phyloP scores from a whole-genome alignment of 176 grass and related monocot genomes.

The Tillandsia fasciculata region DNA sequence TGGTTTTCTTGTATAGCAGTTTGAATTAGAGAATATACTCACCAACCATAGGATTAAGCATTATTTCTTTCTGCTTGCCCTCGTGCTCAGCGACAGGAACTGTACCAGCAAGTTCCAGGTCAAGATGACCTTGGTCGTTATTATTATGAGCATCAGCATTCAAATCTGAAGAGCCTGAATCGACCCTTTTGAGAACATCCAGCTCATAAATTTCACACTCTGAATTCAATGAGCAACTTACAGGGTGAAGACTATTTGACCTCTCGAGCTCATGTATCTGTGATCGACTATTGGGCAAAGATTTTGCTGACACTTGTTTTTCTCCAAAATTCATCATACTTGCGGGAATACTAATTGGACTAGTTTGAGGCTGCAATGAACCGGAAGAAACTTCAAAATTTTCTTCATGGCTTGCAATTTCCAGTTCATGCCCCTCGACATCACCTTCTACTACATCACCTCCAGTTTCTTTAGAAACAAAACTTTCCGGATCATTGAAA shows the following conservation, averaged over 20 bases:
- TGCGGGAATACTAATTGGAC: slow-evolving; percentile 48
- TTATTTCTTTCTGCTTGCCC: slow-evolving; percentile 30
- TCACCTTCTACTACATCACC: slow-evolving; percentile 19
- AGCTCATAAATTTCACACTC: slow-evolving; percentile 31
- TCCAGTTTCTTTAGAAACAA: slow-evolving; percentile 33
- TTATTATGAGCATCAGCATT: slow-evolving; percentile 26
- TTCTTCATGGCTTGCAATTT: slow-evolving; percentile 2
- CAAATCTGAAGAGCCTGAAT: slow-evolving; percentile 32
- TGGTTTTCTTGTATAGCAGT: background rate
- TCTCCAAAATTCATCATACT: slow-evolving; percentile 18
- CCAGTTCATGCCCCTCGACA: slow-evolving; percentile 10
- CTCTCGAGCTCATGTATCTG: slow-evolving; percentile 60
- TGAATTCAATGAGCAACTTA: slow-evolving; percentile 51
- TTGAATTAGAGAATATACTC: slow-evolving; percentile 21
- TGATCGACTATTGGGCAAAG: slow-evolving; percentile 60
- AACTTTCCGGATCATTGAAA: slow-evolving; percentile 55
- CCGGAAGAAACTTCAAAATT: slow-evolving; percentile 25
- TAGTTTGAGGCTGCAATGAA: slow-evolving; percentile 32
- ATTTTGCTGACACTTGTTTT: slow-evolving; percentile 40
- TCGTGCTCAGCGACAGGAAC: slow-evolving; percentile 14
- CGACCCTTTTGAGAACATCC: slow-evolving; percentile 21
- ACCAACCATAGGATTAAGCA: slow-evolving; percentile 54
- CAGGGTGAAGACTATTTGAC: slow-evolving; percentile 34
- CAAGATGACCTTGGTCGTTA: slow-evolving; percentile 25
- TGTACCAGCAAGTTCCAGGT: slow-evolving; percentile 23